A percentile compares a stretch with the other conserved stretches of the same genome.
phyloP scores from a whole-genome alignment of 2,329 filamentous ascomycete species.

The Thielaviopsis ethacetica region DNA sequence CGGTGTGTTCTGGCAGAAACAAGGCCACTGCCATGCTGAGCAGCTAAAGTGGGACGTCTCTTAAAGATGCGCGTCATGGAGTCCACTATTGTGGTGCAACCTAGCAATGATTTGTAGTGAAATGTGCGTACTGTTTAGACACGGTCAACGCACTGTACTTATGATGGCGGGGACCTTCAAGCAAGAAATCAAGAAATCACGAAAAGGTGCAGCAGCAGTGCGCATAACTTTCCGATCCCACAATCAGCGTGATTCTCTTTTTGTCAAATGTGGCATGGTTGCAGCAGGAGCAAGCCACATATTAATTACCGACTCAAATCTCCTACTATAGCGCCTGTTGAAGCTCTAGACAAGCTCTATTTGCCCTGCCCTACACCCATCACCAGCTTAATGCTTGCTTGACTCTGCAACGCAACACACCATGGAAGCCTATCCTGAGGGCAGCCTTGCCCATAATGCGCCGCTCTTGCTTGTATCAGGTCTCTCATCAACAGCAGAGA shows the following conservation, averaged over 20 bases:
- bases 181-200: not conserved
- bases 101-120: not conserved
- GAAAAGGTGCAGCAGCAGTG: not conserved
- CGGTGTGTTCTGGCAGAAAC: constrained; percentile 6
- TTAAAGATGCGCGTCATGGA: constrained; percentile 10
- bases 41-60: constrained; percentile 1
- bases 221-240: not conserved
- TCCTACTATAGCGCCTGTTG: not conserved
- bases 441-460: constrained; percentile 74
- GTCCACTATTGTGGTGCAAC: not conserved
- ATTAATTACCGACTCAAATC: not conserved
- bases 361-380: not conserved
- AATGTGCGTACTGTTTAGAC: not conserved
- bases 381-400: not conserved
- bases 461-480: constrained; percentile 74
- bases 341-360: not conserved
- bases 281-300: not conserved
- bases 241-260: not conserved
- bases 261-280: not conserved
- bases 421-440: constrained; percentile 67
- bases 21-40: not conserved
- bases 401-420: constrained; percentile 6
- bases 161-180: not conserved
- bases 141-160: not conserved
- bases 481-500: constrained; percentile 25